Base-by-base conservation (phyloP, 805 yeast species). In the Debaryomyces tyrocola region DNA sequence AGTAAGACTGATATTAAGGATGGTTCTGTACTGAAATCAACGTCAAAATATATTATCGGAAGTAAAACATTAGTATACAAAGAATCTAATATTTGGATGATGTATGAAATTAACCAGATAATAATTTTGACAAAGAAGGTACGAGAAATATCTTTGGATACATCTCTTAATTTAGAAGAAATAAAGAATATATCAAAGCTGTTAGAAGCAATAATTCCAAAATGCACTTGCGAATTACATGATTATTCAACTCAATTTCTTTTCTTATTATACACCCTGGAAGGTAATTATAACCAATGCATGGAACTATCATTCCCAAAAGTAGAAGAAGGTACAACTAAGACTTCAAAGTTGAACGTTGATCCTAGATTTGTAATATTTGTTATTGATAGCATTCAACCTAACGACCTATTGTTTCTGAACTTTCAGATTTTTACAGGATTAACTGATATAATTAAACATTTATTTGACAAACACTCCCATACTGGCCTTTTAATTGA, bases 211-310 rank as follows among this genome's bases (percentile, higher is more conserved):
- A 36, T 43, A 14, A 17, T 37, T 18, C 17, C 36, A 15, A 10
- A 10, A 17, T 18, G 28, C 20, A 15, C 37, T 35, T 47, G 41
- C 2, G 45, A 43, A 24, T 37, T 41, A 6, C 35, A 43, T 11
- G n/a, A n/a, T 3, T 52, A 47, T 41, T 21, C 33, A 10, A 14
- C 18, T n/a, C 47, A 49, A 11, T 33, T 49, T 20, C 31, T 39
- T 10, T 10, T 45, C 6, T 29, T 49, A 10, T 45, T 38, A 4
- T 40, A 43, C 7, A 17, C 45, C 12, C 21, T 8, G 11, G 17
- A n/a, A 12, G 34, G 11, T 31, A 14, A 31, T 14, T 31, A n/a
- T 31, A 14, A 31, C 17, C 34, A 31, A 12, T 31, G 11, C 34
- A 31, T 31, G 11, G 14, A 31, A 11, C 11, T n/a, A n/a, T 31